Conservation (phyloP, 164 flowering plant genomes). For the Stephania yunnanensis region DNA sequence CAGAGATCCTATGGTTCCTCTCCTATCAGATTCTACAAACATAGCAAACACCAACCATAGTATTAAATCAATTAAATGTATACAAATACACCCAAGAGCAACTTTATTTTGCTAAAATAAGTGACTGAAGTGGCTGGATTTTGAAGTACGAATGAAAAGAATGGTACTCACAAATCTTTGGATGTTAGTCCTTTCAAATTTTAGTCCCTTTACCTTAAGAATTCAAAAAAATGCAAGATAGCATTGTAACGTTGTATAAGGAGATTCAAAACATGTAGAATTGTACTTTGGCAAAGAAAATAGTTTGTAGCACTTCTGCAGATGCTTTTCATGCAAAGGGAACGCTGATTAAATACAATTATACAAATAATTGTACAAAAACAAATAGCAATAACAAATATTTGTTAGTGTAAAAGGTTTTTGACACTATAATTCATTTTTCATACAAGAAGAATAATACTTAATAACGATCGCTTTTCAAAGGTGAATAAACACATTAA, state of each 20-base stretch:
- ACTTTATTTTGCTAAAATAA: too few species aligned
- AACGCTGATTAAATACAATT: neutral
- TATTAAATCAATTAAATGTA: too few species aligned
- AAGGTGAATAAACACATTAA: neutral
- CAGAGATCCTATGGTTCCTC: too few species aligned
- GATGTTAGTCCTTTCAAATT: too few species aligned
- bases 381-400: neutral
- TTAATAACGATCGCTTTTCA: neutral
- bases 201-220: too few species aligned
- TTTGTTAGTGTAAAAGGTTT: neutral
- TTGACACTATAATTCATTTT: neutral
- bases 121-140: too few species aligned
- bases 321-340: neutral
- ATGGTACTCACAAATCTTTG: too few species aligned
- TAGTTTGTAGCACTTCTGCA: too few species aligned
- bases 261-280: neutral
- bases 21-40: too few species aligned
- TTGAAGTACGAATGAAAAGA: neutral
- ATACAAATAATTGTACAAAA: neutral
- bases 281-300: neutral
- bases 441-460: neutral
- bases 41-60: too few species aligned
- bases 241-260: neutral
- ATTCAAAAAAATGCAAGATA: too few species aligned
- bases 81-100: too few species aligned